Evolutionary conservation across 2,329 filamentous ascomycete species (phyloP), one percentile per base, ranked within the genome.

Genomic region (Alternaria sp.): DNA sequence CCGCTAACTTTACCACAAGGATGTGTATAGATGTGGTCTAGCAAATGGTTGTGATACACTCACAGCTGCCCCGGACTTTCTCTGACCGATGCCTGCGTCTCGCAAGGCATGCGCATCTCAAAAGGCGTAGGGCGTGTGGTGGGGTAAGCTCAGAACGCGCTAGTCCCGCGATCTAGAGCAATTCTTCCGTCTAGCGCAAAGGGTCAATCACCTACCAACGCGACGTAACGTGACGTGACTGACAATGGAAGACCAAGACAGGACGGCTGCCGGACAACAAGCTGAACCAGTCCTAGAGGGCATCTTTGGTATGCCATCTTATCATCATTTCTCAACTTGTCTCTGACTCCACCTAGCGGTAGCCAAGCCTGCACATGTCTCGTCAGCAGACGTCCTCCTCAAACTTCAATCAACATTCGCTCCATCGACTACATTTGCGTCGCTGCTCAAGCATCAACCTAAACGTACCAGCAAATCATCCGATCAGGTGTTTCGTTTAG

Each of bases 401-500:
- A 72, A 71, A 44, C 59, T 73, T 5, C 71, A 73, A 20, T 36
- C 57, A 18, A 52, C 62, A 7, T 73, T 73, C 38, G 69, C 67
- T 2, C 5, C 59, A 5, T 73, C 68, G 16, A 46, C 30, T 25
- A 65, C 57, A 8, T 72, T 73, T 41, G 62, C 63, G 12, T 59
- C 69, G 22, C 57, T 73, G 3, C 48, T 63, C 16, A 44, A 38
- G 5, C 44, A 48, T 5, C 71, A 73, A 10, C 71, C 71, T 3
- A 64, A 67, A 36, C 56, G 71, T 12, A 62, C 66, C 4, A 71
- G 65, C 40, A 70, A 73, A 59, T 57, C 54, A 11, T 57, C 66
- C 34, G 64, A 66, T 12, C 65, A 69, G 18, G 65, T 67, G 14
- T 75, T 76, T 57, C 70, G 64, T 22, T 64, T 76, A 46, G 74